These are phyloP conservation scores for Tricholomella constricta DNA, from an alignment of 768 basidiomycete species.

Conservation along the genomic window DNA sequence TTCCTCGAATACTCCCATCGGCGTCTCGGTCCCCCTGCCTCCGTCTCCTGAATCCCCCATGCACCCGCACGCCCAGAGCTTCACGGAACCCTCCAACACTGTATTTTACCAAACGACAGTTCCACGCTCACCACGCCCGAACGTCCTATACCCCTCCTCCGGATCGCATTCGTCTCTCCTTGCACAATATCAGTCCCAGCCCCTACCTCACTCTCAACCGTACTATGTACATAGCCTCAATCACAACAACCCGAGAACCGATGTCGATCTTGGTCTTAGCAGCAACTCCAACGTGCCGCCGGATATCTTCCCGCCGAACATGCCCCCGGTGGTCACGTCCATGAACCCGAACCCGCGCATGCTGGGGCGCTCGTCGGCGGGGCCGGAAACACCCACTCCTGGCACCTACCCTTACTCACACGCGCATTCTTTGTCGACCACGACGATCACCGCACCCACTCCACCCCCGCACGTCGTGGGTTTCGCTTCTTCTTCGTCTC, in stretches of 20 bases:
- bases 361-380: constrained; percentile 28
- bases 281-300: constrained; percentile 34
- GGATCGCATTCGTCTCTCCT: constrained; percentile 43
- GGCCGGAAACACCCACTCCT: constrained; percentile 47
- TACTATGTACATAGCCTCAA: too few species aligned
- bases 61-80: constrained; percentile 29
- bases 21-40: constrained; percentile 44
- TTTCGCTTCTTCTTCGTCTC: background rate
- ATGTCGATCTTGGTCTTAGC: too few species aligned
- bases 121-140: constrained; percentile 48
- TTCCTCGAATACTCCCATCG: constrained; percentile 37
- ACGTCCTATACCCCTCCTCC: constrained; percentile 47
- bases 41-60: constrained; percentile 50
- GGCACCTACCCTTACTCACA: constrained; percentile 39
- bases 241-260: too few species aligned
- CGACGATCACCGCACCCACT: constrained; percentile 49
- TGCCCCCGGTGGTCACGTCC: constrained; percentile 41
- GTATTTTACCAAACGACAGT: constrained; percentile 69
- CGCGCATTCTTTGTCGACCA: constrained; percentile 49
- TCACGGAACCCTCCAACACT: constrained; percentile 48
- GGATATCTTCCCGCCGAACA: constrained; percentile 45
- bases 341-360: constrained; percentile 33
- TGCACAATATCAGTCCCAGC: constrained; percentile 42
- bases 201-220: constrained; percentile 4
- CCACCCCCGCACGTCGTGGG: constrained; percentile 28